A percentile compares a stretch with the other conserved stretches of the same genome.
phyloP scores from a whole-genome alignment of 306 rosid species.

The Castanea crenata region DNA sequence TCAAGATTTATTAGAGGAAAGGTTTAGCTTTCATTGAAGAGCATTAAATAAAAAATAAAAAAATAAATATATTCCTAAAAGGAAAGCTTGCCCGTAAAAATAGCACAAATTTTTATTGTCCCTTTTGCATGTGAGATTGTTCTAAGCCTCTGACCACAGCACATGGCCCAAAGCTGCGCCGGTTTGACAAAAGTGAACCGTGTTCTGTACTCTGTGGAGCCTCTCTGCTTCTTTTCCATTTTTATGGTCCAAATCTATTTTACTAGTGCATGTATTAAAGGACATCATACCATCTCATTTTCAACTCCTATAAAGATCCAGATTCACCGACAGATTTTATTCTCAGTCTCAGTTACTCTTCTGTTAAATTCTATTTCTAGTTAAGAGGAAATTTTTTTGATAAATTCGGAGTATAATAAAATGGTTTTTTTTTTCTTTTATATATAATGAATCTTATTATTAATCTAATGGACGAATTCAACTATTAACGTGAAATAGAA shows the following conservation, averaged over 20 bases:
- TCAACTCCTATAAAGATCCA: background rate
- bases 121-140: background rate
- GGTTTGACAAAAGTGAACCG: conserved; percentile 17
- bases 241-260: background rate
- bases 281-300: too few species aligned
- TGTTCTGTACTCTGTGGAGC: background rate
- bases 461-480: rapidly evolving
- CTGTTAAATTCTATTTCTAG: too few species aligned
- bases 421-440: rapidly evolving
- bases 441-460: too few species aligned
- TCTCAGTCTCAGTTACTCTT: background rate
- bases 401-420: too few species aligned
- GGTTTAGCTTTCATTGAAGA: background rate
- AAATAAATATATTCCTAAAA: background rate
- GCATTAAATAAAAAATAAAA: background rate
- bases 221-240: background rate
- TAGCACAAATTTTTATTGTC: background rate
- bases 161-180: conserved; percentile 31
- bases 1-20: background rate
- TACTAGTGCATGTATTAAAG: too few species aligned
- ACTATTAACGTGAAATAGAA: rapidly evolving
- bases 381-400: too few species aligned
- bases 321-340: background rate
- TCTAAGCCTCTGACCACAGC: conserved; percentile 9
- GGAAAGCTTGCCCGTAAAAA: background rate